Percentiles rank a stretch among this genome's conserved stretches.
These are phyloP conservation scores for Lasiosphaeriaceae sp. DNA, from an alignment of 495 filamentous ascomycete species.

Conservation along the genomic window DNA sequence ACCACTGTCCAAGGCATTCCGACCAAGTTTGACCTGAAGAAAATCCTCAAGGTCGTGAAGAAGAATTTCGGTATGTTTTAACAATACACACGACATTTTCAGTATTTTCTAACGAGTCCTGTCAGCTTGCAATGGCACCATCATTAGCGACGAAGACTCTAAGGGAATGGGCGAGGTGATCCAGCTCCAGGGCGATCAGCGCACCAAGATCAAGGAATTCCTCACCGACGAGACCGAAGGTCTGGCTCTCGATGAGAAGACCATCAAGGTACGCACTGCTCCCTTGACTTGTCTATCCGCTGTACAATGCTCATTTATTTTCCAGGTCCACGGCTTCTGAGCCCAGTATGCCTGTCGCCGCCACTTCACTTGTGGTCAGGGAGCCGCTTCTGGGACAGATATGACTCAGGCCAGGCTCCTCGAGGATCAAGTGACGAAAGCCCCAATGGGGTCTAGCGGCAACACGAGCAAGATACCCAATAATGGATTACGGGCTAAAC, in stretches of 20 bases:
- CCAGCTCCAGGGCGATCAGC: conserved; percentile 98
- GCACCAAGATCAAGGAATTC: conserved; percentile 97
- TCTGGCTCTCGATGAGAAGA: conserved; percentile 87
- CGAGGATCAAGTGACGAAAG: conserved; percentile 16
- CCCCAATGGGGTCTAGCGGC: conserved; percentile 15
- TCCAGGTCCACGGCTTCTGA: conserved; percentile 75
- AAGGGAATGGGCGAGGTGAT: conserved; percentile 94
- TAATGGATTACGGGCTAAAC: conserved; percentile 16
- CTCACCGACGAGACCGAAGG: conserved; percentile 92
- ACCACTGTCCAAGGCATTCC: conserved; percentile 98
- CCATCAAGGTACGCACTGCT: conserved; percentile 72
- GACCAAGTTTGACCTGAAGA: conserved; percentile 98
- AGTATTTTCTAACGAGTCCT: conserved; percentile 6
- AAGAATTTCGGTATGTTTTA: conserved; percentile 87
- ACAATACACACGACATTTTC: not conserved
- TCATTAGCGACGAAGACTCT: conserved; percentile 83
- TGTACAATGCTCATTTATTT: conserved; percentile 1
- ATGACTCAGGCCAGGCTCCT: conserved; percentile 6
- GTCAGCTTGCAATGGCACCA: conserved; percentile 99
- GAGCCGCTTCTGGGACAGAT: conserved; percentile 13
- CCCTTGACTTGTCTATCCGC: not conserved
- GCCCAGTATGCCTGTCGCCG: conserved; percentile 34
- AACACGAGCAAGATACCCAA: conserved; percentile 30
- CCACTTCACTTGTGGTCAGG: conserved; percentile 15
- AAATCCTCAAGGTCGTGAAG: conserved; percentile 99